A percentile compares a stretch with the other conserved stretches of the same genome.
Conservation (phyloP, 192 early-diverging fungal genomes). For the Podila minutissima region DNA sequence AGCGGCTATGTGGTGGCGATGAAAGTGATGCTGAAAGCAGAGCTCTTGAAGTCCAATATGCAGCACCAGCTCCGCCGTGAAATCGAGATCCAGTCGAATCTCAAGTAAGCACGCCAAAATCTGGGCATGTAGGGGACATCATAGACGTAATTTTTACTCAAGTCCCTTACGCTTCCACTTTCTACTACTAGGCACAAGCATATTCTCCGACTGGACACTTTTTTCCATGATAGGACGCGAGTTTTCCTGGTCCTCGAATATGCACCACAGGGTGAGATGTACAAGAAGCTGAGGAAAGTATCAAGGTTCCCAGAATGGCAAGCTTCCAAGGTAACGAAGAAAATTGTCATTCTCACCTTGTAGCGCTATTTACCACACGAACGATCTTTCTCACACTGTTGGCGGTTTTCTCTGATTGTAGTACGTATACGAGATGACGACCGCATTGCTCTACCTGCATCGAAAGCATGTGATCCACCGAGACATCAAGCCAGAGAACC, state of each 20-base stretch:
- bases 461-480: conserved; percentile 92
- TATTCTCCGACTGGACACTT: conserved; percentile 94
- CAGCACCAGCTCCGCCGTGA: conserved; percentile 94
- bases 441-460: conserved; percentile 88
- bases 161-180: conserved; percentile 3
- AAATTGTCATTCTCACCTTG: neutral
- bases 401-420: conserved; percentile 29
- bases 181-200: conserved; percentile 76
- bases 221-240: conserved; percentile 94
- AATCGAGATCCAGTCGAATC: conserved; percentile 93
- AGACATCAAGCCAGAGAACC: conserved; percentile 97
- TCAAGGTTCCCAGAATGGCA: conserved; percentile 76
- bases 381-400: neutral
- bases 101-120: conserved; percentile 63
- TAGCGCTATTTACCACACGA: neutral
- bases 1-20: conserved; percentile 91
- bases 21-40: conserved; percentile 89
- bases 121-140: too few relatives aligned
- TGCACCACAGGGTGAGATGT: conserved; percentile 94
- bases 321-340: conserved; percentile 70
- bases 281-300: conserved; percentile 80
- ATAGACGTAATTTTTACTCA: neutral
- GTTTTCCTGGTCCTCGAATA: conserved; percentile 96
- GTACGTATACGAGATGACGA: conserved; percentile 92
- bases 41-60: conserved; percentile 78